Percentiles rank a stretch among this genome's conserved stretches.
Conservation (phyloP, 176 grass and related monocot genomes). For the sorghum (Sorghum bicolor) region DNA sequence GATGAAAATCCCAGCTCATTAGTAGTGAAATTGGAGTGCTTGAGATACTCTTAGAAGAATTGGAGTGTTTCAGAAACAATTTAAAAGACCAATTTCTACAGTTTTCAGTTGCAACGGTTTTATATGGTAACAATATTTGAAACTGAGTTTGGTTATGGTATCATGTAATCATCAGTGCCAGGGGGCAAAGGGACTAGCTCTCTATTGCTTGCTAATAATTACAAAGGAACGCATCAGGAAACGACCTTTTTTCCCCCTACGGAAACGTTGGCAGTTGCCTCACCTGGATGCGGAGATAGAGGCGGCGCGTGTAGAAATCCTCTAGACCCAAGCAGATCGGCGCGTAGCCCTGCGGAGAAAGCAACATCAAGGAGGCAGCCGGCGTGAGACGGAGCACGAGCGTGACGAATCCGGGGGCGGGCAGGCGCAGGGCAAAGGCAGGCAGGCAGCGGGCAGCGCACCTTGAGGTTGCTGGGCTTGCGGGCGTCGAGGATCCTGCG, state of each 20-base stretch:
- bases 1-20: not conserved
- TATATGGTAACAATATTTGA: not conserved
- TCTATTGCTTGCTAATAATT: constrained; percentile 4
- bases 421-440: no score
- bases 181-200: not conserved
- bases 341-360: constrained; percentile 66
- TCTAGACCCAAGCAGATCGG: constrained; percentile 87
- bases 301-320: constrained; percentile 93
- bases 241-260: not conserved
- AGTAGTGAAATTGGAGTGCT: not conserved
- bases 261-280: constrained; percentile 14
- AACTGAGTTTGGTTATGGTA: not conserved
- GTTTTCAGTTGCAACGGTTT: not conserved
- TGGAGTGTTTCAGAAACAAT: constrained; percentile 9
- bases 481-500: constrained; percentile 66
- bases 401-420: constrained; percentile 6
- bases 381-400: not conserved
- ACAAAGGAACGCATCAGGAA: not conserved
- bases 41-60: not conserved
- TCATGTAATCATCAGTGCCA: not conserved
- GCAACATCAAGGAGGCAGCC: not conserved
- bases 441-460: not conserved
- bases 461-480: constrained; percentile 78
- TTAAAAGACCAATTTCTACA: not conserved
- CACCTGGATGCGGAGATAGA: constrained; percentile 97